Base-by-base conservation (phyloP, 139 green algal genomes). In the Closterium sp. region DNA sequence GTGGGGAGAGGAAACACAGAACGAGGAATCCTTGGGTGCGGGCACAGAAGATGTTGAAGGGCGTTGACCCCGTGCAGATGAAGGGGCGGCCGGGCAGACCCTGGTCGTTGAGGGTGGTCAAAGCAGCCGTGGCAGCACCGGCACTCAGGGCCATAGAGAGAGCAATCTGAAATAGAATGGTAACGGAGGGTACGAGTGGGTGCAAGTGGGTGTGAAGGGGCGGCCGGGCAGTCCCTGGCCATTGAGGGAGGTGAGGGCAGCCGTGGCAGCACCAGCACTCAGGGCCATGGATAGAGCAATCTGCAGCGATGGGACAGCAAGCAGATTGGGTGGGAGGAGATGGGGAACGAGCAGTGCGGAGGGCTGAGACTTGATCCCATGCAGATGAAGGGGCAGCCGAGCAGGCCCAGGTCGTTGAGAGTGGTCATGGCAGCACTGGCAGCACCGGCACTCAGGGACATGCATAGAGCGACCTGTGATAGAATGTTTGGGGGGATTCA, bases 31-130 rank as follows among this genome's bases (percentile, higher is more conserved):
- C 89, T 32, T 86, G 42, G n/a, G 70, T 45, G 28, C 89, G 28
- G 6, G 89, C 10, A 50, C 89, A 91, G 28, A 86, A 91, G 89
- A 2, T 50, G 50, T 91, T 4, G 45, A 87, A 91, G 21, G 89
- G 89, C 21, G 89, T 91, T 21, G 45, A 38, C 17, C 89, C 89
- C 50, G 50, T 34, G 50, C 89, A 91, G 24, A 87, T 70, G 45
- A 79, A 79, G 62, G 30, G 87, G 0, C 19, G 9, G 87, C 32
- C 24, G 30, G n/a, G 87, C 19, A 31, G 28, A 34, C n/a, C 85
- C 85, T 87, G n/a, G 10, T 32, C 85, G 24, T 88, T 87, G 29
- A 88, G 31, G 21, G 89, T 91, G 0, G 89, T 87, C 2, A 91
- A 9, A 11, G 28, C 85, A 31, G 28, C 88, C 19, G 27, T 28